Base-by-base conservation (phyloP, 1,284 basidiomycete genomes). In the Mycena sp. region DNA sequence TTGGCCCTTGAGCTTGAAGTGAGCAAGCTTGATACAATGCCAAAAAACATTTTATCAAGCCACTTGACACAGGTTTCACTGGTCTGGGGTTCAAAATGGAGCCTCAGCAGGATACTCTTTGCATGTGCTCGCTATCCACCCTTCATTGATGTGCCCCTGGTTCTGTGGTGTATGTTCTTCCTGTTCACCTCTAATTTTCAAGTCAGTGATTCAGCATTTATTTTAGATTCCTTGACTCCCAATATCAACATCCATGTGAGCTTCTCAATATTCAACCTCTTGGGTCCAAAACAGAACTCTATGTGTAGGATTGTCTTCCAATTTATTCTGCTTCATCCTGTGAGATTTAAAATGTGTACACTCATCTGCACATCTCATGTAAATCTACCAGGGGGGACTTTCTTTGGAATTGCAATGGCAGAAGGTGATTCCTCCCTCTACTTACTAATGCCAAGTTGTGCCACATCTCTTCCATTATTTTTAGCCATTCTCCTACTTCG, bases 1-100 rank as follows among this genome's bases (percentile, higher is more conserved):
- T 45, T 55, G 25, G 46, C 53, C n/a, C 30, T 62, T 9, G 21
- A 62, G 2, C 52, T 62, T 10, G 60, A 62, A 48, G 60, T 62
- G 26, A 19, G 59, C n/a, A n/a, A n/a, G n/a, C n/a, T n/a, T 35
- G 14, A 7, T 4, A 44, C n/a, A 40, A 16, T 49, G 6, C 14
- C 14, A 7, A 28, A 16, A 25, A 7, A 7, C 14, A n/a, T 32
- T 26, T 30, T 19, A 7, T n/a, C n/a, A n/a, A 44, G 4, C 6
- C 11, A n/a, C 12, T 35, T n/a, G 17, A 14, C 5, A 21, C 25
- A 59, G 57, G 32, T 59, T 21, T 59, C 57, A 26, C 21, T 59
- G 4, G 23, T 59, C 30, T 59, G 57, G 57, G 29, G 49, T 14
- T 26, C 49, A 10, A 52, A 46, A 38, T 52, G 57, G 48, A 59